Base-by-base conservation (phyloP, 345 rosid species). In the Bruguiera sexangula region DNA sequence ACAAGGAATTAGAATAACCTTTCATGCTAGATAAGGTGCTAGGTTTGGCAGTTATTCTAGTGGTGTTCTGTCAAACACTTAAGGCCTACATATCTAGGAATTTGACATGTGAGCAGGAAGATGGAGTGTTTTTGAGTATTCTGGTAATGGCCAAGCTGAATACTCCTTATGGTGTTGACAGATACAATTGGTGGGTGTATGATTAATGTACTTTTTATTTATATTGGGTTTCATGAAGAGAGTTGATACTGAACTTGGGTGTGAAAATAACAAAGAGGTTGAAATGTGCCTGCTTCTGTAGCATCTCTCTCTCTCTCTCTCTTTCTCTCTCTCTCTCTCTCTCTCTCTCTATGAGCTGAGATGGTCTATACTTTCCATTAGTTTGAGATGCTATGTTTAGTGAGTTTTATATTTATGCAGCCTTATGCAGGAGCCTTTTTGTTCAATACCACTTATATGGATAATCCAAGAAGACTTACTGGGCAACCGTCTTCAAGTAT, bases 361-460 rank as follows among this genome's bases (percentile, higher is more conserved):
- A 58, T 58, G 63, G 70, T 63, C 60, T 66, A 53, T 74, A 18
- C 34, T 65, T 69, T 30, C 60, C 62, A 29, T 70, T 68, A 61
- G 74, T 69, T 67, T 69, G 80, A 66, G 62, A 78, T 78, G 69
- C 82, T 80, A 67, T 77, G 82, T 68, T 82, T 73, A 83, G 83
- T 83, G 84, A 85, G 78, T 79, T 81, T 68, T 75, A 83, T 85
- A 83, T 88, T 65, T 82, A 75, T 92, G 94, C 98, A 92, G 99
- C 94, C 96, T 96, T 73, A 89, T 85, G 97, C 96, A 87, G 90
- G 98, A 90, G 87, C 98, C 98, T 69, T 92, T 96, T 85, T 85
- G 75, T 84, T 86, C 90, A 29, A 78, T 92, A 76, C 96, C 98
- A 59, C 85, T 92, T 76, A 75, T 96, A 82, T 96, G 98, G 99